Evolutionary conservation across 805 yeast genomes (phyloP).

Genomic region (Metschnikowia anglica): DNA sequence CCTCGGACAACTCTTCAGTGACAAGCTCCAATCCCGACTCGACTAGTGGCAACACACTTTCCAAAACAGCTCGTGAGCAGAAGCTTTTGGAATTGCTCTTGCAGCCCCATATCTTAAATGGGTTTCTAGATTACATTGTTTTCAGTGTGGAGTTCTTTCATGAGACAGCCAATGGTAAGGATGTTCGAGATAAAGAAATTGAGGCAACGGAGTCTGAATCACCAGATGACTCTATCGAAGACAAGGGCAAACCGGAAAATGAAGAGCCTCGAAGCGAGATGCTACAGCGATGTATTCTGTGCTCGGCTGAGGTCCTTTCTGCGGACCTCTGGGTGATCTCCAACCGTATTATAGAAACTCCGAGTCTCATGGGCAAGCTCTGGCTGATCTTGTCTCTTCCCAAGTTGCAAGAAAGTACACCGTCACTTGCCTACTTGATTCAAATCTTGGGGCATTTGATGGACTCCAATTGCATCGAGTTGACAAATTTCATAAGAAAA

Average conservation of each 20-base stretch:
- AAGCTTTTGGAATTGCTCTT: slow-evolving; percentile 76
- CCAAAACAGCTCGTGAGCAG: slow-evolving; percentile 38
- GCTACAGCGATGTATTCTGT: slow-evolving; percentile 38
- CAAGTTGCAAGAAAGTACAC: slow-evolving; percentile 36
- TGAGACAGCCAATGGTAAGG: slow-evolving; percentile 25
- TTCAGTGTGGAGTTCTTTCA: slow-evolving; percentile 47
- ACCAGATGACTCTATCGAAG: slow-evolving; percentile 13
- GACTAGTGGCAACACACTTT: slow-evolving; percentile 18
- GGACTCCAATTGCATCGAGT: slow-evolving; percentile 56
- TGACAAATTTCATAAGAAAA: slow-evolving; percentile 66
- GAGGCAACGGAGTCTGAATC: too few relatives aligned
- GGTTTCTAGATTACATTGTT: slow-evolving; percentile 66
- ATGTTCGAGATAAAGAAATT: too few relatives aligned
- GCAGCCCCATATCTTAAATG: slow-evolving; percentile 69
- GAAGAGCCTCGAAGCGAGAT: slow-evolving; percentile 34
- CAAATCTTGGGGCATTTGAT: slow-evolving; percentile 86
- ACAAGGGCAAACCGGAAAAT: slow-evolving; percentile 1
- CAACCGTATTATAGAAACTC: slow-evolving; percentile 44
- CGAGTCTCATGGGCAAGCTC: slow-evolving; percentile 38
- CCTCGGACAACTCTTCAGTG: slow-evolving; percentile 33
- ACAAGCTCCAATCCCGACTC: slow-evolving; percentile 35
- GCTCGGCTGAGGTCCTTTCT: slow-evolving; percentile 41
- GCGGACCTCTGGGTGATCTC: slow-evolving; percentile 44
- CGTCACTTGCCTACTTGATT: slow-evolving; percentile 40
- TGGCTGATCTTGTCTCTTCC: slow-evolving; percentile 40